A percentile compares a stretch with the other conserved stretches of the same genome.
Conservation (phyloP, 208 protist species). For the Leishmania tropica region DNA sequence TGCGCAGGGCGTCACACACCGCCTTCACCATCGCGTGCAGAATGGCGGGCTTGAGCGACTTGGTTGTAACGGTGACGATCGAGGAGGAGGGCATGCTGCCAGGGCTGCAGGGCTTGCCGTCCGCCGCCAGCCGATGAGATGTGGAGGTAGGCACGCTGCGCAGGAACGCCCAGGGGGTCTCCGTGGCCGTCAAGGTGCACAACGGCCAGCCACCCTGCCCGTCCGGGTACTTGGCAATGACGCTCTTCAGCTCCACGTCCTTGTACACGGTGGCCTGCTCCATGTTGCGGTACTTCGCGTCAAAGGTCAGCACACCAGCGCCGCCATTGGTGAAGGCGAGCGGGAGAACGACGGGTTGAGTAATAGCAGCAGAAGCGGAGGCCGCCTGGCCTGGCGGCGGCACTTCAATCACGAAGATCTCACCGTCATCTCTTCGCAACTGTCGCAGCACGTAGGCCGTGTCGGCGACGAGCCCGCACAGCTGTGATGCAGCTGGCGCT, state of each 20-base stretch:
- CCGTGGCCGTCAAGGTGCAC: constrained; percentile 13
- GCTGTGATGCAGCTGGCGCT: background rate
- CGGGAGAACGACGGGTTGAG: constrained; percentile 52
- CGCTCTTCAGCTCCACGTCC: constrained; percentile 68
- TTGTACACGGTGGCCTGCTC: constrained; percentile 82
- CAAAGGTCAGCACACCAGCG: constrained; percentile 58
- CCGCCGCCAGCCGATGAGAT: constrained; percentile 9
- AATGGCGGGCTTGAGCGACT: constrained; percentile 34
- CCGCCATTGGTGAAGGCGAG: constrained; percentile 67
- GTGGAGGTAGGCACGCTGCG: constrained; percentile 25
- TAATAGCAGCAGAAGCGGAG: constrained; percentile 7
- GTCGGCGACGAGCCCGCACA: constrained; percentile 48
- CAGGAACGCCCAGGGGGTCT: constrained; percentile 33
- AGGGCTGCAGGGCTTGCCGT: constrained; percentile 3
- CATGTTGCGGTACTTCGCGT: constrained; percentile 60
- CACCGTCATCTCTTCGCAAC: constrained; percentile 47
- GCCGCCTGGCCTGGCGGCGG: background rate
- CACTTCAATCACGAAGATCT: constrained; percentile 61
- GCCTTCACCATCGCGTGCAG: constrained; percentile 31
- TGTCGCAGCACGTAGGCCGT: constrained; percentile 43
- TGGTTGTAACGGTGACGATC: constrained; percentile 34
- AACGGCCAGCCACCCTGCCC: constrained; percentile 74
- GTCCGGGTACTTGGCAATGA: constrained; percentile 86
- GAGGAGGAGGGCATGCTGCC: constrained; percentile 13
- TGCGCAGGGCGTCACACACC: constrained; percentile 24